These are phyloP conservation scores for Aspergillus campestris DNA, from an alignment of 495 filamentous ascomycete species.

Conservation along the genomic window DNA sequence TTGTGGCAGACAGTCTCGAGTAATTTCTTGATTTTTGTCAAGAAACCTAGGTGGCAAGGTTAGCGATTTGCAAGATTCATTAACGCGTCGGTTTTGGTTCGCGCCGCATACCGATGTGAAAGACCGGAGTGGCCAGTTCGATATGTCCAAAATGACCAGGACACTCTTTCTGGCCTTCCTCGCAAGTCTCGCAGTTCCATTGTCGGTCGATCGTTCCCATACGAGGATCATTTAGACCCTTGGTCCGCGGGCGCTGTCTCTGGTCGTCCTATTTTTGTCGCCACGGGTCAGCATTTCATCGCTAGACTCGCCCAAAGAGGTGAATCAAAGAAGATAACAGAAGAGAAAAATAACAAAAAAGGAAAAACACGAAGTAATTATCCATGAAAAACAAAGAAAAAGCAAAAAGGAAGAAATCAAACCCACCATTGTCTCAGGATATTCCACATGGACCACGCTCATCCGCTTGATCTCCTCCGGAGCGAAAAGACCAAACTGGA, in stretches of 20 bases:
- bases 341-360: conserved; percentile 6
- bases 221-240: conserved; percentile 86
- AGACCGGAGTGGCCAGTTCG: conserved; percentile 89
- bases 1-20: conserved; percentile 97
- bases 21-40: conserved; percentile 96
- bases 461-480: conserved; percentile 97
- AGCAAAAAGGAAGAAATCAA: conserved; percentile 7
- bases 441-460: conserved; percentile 87
- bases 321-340: not conserved
- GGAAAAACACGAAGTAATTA: conserved; percentile 14
- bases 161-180: conserved; percentile 88
- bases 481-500: conserved; percentile 94
- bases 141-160: conserved; percentile 98
- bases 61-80: conserved; percentile 11
- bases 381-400: conserved; percentile 1
- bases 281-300: conserved; percentile 14
- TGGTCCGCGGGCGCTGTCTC: conserved; percentile 73
- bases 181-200: conserved; percentile 89
- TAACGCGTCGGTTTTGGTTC: not conserved
- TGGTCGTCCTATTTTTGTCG: conserved; percentile 61
- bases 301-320: conserved; percentile 5
- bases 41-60: conserved; percentile 56
- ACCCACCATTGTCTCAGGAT: conserved; percentile 90
- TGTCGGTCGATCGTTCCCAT: conserved; percentile 91
- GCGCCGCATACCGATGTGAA: conserved; percentile 58